Conservation (phyloP, 2,329 filamentous ascomycete genomes). For the Ascochyta fabae region DNA sequence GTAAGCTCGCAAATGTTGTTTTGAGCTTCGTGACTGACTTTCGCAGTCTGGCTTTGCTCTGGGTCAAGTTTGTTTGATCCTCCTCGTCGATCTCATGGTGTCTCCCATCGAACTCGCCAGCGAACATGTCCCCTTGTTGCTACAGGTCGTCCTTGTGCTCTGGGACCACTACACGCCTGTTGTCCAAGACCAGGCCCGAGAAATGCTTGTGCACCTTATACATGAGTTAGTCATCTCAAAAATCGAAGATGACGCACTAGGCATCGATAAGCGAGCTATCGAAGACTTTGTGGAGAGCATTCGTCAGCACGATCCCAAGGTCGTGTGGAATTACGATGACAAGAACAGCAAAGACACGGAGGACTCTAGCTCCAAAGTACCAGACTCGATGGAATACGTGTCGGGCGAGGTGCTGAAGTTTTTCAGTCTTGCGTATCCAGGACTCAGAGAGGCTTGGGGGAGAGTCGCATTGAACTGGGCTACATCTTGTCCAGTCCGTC, state of each 20-base stretch:
- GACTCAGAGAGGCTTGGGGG: slow-evolving; percentile 89
- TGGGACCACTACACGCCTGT: slow-evolving; percentile 98
- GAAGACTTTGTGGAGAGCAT: slow-evolving; percentile 89
- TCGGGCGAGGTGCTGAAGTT: slow-evolving; percentile 82
- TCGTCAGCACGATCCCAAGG: slow-evolving; percentile 79
- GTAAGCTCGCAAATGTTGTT: slow-evolving; percentile 17
- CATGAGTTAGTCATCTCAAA: slow-evolving; percentile 89
- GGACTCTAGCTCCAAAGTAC: slow-evolving; percentile 79
- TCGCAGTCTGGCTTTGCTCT: slow-evolving; percentile 78
- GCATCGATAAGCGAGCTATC: slow-evolving; percentile 74
- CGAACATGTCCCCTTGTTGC: slow-evolving; percentile 81
- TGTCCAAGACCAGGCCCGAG: slow-evolving; percentile 93
- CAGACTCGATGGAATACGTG: slow-evolving; percentile 83
- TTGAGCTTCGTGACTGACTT: slow-evolving; percentile 20
- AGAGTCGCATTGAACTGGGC: slow-evolving; percentile 92
- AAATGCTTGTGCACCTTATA: slow-evolving; percentile 97
- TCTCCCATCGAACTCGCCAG: slow-evolving; percentile 80
- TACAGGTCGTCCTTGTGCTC: slow-evolving; percentile 90
- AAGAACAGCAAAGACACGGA: slow-evolving; percentile 75
- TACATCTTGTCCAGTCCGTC: slow-evolving; percentile 92
- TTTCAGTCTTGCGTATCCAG: slow-evolving; percentile 83
- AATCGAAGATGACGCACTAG: slow-evolving; percentile 71
- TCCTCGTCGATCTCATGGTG: slow-evolving; percentile 95
- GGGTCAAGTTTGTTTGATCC: slow-evolving; percentile 88
- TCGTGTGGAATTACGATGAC: slow-evolving; percentile 95